Evolutionary conservation across 352 stramenopile species (phyloP).

Genomic region (Aphanomyces cochlioides): DNA sequence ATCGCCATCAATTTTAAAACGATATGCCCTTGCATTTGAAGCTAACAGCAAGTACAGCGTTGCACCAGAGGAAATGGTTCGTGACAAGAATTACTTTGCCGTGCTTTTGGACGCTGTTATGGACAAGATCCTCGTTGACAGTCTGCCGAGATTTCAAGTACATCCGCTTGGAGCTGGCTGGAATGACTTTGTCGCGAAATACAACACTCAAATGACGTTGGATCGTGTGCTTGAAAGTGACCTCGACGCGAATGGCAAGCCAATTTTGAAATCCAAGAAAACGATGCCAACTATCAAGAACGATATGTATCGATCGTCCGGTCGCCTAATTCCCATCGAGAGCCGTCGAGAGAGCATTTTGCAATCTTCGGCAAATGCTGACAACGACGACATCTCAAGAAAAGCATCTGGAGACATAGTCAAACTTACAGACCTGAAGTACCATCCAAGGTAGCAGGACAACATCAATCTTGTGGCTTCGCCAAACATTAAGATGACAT

Average conservation of each 20-base stretch:
- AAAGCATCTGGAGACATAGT: background rate
- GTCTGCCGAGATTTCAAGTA: slow-evolving; percentile 21
- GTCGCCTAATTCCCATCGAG: background rate
- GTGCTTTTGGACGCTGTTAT: background rate
- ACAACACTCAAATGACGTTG: slow-evolving; percentile 14
- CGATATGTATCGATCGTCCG: background rate
- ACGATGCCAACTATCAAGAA: slow-evolving; percentile 8
- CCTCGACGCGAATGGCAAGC: background rate
- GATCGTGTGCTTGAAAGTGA: slow-evolving; percentile 20
- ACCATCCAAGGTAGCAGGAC: no score
- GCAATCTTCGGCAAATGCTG: background rate
- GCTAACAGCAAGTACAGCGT: slow-evolving; percentile 33
- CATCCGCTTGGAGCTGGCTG: slow-evolving; percentile 4
- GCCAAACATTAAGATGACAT: no score
- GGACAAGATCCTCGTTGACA: slow-evolving; percentile 7
- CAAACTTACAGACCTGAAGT: no score
- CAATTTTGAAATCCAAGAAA: background rate
- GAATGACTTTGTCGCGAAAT: slow-evolving; percentile 13
- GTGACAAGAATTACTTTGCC: slow-evolving; percentile 16
- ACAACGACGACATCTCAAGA: background rate
- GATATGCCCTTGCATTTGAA: slow-evolving; percentile 24
- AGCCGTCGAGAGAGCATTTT: slow-evolving; percentile 2
- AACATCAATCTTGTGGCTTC: no score
- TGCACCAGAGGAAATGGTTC: background rate
- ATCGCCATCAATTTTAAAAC: background rate